Percentiles rank a stretch among this genome's conserved stretches.
phyloP scores from a whole-genome alignment of 176 grass and related monocot genomes.

The Otatea glauca region DNA sequence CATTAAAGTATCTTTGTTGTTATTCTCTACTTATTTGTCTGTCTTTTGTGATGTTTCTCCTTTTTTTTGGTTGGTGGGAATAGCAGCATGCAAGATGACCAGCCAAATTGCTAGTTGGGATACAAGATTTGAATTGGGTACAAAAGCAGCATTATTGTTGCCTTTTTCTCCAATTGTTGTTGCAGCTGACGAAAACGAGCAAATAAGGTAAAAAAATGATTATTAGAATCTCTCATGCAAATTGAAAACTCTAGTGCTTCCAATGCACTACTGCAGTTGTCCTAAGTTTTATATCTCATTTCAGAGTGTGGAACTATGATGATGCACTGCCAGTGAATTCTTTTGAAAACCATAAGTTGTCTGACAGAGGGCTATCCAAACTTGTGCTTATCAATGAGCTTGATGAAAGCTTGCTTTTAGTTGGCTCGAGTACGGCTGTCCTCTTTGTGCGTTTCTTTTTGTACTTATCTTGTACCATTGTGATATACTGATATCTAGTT shows the following conservation, averaged over 20 bases:
- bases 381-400: slow-evolving; percentile 93
- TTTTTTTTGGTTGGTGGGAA: slow-evolving; percentile 28
- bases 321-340: slow-evolving; percentile 73
- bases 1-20: slow-evolving; percentile 35
- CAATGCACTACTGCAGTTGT: slow-evolving; percentile 15
- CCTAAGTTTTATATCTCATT: slow-evolving; percentile 47
- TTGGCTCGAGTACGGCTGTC: slow-evolving; percentile 73
- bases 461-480: slow-evolving; percentile 28
- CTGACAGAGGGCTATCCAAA: slow-evolving; percentile 87
- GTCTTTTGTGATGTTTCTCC: slow-evolving; percentile 18
- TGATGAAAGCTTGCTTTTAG: slow-evolving; percentile 95
- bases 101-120: slow-evolving; percentile 97
- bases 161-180: slow-evolving; percentile 87
- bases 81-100: slow-evolving; percentile 81
- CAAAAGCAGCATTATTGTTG: slow-evolving; percentile 76
- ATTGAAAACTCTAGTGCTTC: background rate
- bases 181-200: slow-evolving; percentile 91
- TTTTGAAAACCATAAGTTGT: slow-evolving; percentile 84
- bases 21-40: slow-evolving; percentile 3
- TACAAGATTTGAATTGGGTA: slow-evolving; percentile 84
- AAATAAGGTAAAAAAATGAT: slow-evolving; percentile 68
- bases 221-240: background rate
- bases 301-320: slow-evolving; percentile 95
- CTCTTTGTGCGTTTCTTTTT: slow-evolving; percentile 18
- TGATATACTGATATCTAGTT: slow-evolving; percentile 7